Conservation (phyloP, 345 rosid species). For the Populus alba region DNA sequence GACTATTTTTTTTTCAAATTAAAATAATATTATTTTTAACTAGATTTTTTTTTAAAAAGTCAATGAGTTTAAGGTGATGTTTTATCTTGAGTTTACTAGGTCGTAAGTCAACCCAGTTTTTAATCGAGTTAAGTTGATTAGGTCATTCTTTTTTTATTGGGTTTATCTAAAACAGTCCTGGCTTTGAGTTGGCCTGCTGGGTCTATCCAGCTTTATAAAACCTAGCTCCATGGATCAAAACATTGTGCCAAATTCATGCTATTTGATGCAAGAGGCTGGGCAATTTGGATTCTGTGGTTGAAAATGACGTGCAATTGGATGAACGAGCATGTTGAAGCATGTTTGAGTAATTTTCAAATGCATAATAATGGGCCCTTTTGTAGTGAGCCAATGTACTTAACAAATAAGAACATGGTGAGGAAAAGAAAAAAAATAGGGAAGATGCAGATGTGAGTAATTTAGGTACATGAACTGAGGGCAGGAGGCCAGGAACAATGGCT, state of each 20-base stretch:
- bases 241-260: neutral
- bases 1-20: accelerated
- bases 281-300: neutral
- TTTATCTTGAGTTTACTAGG: too few relatives aligned
- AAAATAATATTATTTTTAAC: too few relatives aligned
- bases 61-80: accelerated
- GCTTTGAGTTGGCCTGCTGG: too few relatives aligned
- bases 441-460: neutral
- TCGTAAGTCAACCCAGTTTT: accelerated
- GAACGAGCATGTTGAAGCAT: neutral
- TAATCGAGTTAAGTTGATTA: too few relatives aligned
- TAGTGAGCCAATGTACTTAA: neutral
- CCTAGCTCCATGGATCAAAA: neutral
- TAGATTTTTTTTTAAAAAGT: too few relatives aligned
- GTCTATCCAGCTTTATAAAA: too few relatives aligned
- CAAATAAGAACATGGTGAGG: too few relatives aligned
- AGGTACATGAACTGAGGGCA: neutral
- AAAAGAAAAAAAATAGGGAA: too few relatives aligned
- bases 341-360: neutral
- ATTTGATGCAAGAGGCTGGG: neutral
- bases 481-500: neutral
- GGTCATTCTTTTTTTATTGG: too few relatives aligned
- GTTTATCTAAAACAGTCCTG: too few relatives aligned
- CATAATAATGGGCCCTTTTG: neutral
- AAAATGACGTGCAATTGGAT: neutral